Conservation (phyloP, 306 rosid genomes). For the Trichosanthes truncata region DNA sequence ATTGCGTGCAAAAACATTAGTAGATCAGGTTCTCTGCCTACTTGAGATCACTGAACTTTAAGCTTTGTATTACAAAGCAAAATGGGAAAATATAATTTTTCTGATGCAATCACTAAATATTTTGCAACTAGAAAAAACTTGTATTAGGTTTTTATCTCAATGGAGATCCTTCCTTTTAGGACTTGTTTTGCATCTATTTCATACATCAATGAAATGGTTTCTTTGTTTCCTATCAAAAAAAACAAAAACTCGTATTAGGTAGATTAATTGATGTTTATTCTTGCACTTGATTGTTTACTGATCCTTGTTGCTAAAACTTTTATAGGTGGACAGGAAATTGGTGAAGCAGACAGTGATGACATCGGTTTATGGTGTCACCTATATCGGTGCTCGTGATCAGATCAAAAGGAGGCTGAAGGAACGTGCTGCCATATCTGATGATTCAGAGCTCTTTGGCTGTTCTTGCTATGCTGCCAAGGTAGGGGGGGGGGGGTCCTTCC, state of each 20-base stretch:
- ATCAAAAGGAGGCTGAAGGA: slow-evolving; percentile 88
- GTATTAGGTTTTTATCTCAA: no score
- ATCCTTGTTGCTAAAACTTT: slow-evolving; percentile 15
- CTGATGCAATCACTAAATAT: neutral
- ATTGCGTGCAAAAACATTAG: slow-evolving; percentile 41
- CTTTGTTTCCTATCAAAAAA: no score
- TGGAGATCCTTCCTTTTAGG: no score
- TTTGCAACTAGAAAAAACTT: neutral
- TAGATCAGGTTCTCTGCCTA: slow-evolving; percentile 55
- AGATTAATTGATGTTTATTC: neutral
- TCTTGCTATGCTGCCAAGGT: slow-evolving; percentile 96
- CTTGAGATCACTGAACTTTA: neutral
- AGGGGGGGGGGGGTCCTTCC: neutral
- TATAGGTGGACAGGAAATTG: slow-evolving; percentile 89
- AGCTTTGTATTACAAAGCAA: neutral
- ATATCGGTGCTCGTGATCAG: slow-evolving; percentile 89
- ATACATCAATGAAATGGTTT: no score
- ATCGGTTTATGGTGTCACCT: slow-evolving; percentile 97
- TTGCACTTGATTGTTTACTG: neutral
- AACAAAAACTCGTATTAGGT: neutral
- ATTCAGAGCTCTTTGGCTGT: slow-evolving; percentile 51
- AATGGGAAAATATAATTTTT: neutral
- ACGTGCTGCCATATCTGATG: slow-evolving; percentile 46
- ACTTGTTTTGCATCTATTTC: no score
- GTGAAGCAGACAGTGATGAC: slow-evolving; percentile 99